Evolutionary conservation across 1,284 basidiomycete species (phyloP), one percentile per base, ranked within the genome.

Genomic region (Trametes hirsuta): DNA sequence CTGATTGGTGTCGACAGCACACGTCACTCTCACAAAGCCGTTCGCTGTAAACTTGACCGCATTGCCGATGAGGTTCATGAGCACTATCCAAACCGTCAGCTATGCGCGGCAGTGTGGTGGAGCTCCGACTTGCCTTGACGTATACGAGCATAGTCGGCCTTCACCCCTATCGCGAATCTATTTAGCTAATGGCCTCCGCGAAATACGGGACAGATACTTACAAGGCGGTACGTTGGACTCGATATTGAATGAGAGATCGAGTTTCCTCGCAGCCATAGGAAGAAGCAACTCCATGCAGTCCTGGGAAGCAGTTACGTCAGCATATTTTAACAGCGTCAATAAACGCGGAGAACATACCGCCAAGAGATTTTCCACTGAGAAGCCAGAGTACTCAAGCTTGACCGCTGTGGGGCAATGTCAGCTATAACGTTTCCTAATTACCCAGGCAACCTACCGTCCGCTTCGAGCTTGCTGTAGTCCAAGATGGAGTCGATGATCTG

Each of bases 41-140:
- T 71, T 74, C 1, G 81, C 78, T 1, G 87, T 89, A 70, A 90
- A 89, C 66, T 90, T 90, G 55, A 90, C 85, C 10, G 87, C 87
- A 68, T 90, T 90, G 9, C 87, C 87, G 58, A 90, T 87, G 44
- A 90, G 73, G 68, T 90, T 90, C 87, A 88, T 88, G 35, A 89
- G 74, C 14, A 89, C 87, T 86, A 59, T 8, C 54, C 15, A 41
- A 6, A 9, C 9, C 30, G 22, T 57, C 2, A 51, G 48, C 14
- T 1, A 1, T 6, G 0, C 6, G 25, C 18, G 2, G 4, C 8
- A 40, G 18, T 5, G 9, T 8, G 8, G 18, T 14, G 6, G 6
- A 30, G 4, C 1, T 14, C 63, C 41, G 21, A 59, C 66, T 53
- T 67, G 85, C 86, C 83, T 82, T 90, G 87, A 56, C 87, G 81